Base-by-base conservation (phyloP, 768 basidiomycete genomes). In the Coprinellus aureogranulatus region DNA sequence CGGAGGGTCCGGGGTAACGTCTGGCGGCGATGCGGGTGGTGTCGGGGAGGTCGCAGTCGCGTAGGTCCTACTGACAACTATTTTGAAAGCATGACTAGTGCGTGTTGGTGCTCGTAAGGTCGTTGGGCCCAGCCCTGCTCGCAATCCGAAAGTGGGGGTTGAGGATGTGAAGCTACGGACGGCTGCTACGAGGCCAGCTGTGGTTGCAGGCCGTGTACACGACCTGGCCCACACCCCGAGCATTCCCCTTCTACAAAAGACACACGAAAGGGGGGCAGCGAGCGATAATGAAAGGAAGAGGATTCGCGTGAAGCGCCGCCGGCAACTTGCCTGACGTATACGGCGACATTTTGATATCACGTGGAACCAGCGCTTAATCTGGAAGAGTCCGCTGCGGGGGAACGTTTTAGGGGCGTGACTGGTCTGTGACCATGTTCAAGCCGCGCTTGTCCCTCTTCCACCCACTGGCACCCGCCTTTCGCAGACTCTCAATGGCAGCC, bases 171-270 rank as follows among this genome's bases (percentile, higher is more conserved):
- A 28, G 1, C 30, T 47, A 34, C 45, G 31, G 41, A 48, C 20
- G 8, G 34, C 34, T 34, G 34, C 34, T 26, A 25, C 39, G n/a
- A 53, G 40, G 42, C 57, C 39, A 18, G n/a, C 27, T 8, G 39
- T 18, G 14, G 30, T 53, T 20, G 57, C 52, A 40, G 60, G 64
- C 54, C 64, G 60, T 14, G 62, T 51, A 45, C 59, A 65, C 22
- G 61, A 59, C 58, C 67, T 62, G 44, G 67, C 59, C 65, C 68
- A 72, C 49, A 68, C 59, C 62, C 65, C 65, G 51, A 69, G 63
- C 69, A 70, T 70, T 34, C 50, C 34, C 50, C 50, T 11, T 52
- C 34, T 52, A 39, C 39, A 30, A 34, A 30, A 26, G 34, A n/a
- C 16, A 27, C 12, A 52, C 31, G n/a, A 6, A 37, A 34, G 31